Evolutionary conservation across 768 basidiomycete species (phyloP).

Genomic region (Xanthoconium purpureum): DNA sequence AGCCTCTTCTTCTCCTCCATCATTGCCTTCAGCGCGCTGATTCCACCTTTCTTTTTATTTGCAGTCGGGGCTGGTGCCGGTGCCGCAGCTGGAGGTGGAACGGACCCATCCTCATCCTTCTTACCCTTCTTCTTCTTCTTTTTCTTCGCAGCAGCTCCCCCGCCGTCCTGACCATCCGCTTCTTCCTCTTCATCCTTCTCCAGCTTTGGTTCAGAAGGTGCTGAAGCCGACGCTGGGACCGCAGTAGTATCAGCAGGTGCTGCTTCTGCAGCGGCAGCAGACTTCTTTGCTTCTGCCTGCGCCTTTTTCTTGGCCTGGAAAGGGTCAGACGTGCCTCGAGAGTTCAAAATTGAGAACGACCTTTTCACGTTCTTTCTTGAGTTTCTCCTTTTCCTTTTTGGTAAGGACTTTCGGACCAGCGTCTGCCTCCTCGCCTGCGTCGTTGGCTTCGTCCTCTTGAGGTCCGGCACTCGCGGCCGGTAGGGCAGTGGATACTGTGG

Average conservation of each 20-base stretch:
- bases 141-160: constrained; percentile 56
- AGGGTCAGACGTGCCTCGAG: constrained; percentile 9
- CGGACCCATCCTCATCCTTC: constrained; percentile 69
- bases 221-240: constrained; percentile 14
- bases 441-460: constrained; percentile 37
- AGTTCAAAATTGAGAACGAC: constrained; percentile 37
- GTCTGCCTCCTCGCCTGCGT: constrained; percentile 50
- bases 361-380: constrained; percentile 98
- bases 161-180: constrained; percentile 59
- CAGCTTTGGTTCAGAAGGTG: constrained; percentile 28
- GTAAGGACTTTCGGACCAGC: constrained; percentile 67
- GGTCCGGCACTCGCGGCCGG: constrained; percentile 29
- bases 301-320: constrained; percentile 72
- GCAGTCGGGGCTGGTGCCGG: constrained; percentile 37
- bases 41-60: constrained; percentile 71
- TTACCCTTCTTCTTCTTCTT: constrained; percentile 83
- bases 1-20: constrained; percentile 89
- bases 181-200: constrained; percentile 61
- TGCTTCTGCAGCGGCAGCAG: constrained; percentile 29
- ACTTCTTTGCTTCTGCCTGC: constrained; percentile 84
- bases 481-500: constrained; percentile 27
- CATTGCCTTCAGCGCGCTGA: constrained; percentile 82
- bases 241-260: constrained; percentile 28
- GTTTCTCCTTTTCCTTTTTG: constrained; percentile 95
- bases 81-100: constrained; percentile 35